Base-by-base conservation (phyloP, 1,139 yeast species). In the Geotrichum restrictum region DNA sequence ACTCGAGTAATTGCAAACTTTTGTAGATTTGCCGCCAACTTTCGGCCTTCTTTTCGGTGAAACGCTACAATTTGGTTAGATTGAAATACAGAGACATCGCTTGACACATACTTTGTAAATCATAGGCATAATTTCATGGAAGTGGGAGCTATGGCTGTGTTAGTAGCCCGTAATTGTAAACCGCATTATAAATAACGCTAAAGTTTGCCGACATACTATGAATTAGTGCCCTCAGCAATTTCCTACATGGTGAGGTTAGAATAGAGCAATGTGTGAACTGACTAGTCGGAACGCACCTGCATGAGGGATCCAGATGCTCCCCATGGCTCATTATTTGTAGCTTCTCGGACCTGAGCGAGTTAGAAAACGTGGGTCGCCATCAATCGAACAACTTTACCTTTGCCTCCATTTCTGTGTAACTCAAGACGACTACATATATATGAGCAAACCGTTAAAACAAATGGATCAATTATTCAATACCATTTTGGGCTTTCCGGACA, bases 251-350 rank as follows among this genome's bases (percentile, higher is more conserved):
- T 14, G 27, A 27, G 16, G 45, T 22, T 29, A 22, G 14, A 11
- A 7, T 14, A n/a, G 31, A 45, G 14, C 33, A 31, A 33, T 18
- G 10, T 4, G 39, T n/a, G 37, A 27, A 22, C 14, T 34, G 39
- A 33, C 24, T 13, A 22, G 7, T 24, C 8, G 19, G 5, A 4
- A 55, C 64, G 21, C 56, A 63, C 64, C 59, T 73, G 86, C 98
- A 94, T 93, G 66, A 87, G 73, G 1, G 96, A 80, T 3, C 94
- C 80, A 1, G 95, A 83, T 2, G 97, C 95, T n/a, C 98, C 98
- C 99, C 99, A 93, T 1, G 98, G 98, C 70, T 93, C 99, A 68
- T 93, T 93, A 69, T 93, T 93, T 53, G 98, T 93, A 45, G 98
- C 98, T 69, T 93, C 98, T 58, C 98, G 82, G 19, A 69, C 66